Conservation (phyloP, 2,329 filamentous ascomycete genomes). For the Alternaria hordeiaustralica region DNA sequence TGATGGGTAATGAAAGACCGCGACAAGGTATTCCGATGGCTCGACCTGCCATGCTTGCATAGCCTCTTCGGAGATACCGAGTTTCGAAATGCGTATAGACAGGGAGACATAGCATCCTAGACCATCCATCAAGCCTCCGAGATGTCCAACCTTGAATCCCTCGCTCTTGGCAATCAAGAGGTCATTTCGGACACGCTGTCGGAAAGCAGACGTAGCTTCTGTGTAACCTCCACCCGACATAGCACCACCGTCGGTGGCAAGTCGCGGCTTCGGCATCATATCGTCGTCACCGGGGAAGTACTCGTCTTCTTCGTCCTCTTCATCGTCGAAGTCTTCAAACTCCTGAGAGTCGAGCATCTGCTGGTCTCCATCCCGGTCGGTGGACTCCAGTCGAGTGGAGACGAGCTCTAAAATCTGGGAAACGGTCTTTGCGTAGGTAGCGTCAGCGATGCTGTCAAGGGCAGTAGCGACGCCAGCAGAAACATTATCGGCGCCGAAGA, state of each 20-base stretch:
- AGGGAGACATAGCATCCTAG: slow-evolving; percentile 66
- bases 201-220: slow-evolving; percentile 33
- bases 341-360: slow-evolving; percentile 51
- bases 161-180: slow-evolving; percentile 65
- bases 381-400: slow-evolving; percentile 43
- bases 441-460: slow-evolving; percentile 55
- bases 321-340: slow-evolving; percentile 38
- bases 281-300: slow-evolving; percentile 51
- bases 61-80: slow-evolving; percentile 76
- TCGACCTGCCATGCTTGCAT: slow-evolving; percentile 79
- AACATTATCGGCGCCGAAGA: slow-evolving; percentile 60
- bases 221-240: slow-evolving; percentile 13
- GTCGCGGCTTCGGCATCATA: slow-evolving; percentile 38
- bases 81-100: slow-evolving; percentile 71
- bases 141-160: slow-evolving; percentile 73
- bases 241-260: slow-evolving; percentile 2
- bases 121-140: slow-evolving; percentile 59
- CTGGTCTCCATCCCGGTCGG: slow-evolving; percentile 51
- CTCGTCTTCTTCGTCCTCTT: slow-evolving; percentile 44
- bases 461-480: slow-evolving; percentile 51
- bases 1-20: slow-evolving; percentile 70
- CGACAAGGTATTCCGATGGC: slow-evolving; percentile 71
- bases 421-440: slow-evolving; percentile 54
- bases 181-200: slow-evolving; percentile 63
- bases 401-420: slow-evolving; percentile 58